phyloP scores from a whole-genome alignment of 352 stramenopile genomes.

The Phytophthora cryptogea region DNA sequence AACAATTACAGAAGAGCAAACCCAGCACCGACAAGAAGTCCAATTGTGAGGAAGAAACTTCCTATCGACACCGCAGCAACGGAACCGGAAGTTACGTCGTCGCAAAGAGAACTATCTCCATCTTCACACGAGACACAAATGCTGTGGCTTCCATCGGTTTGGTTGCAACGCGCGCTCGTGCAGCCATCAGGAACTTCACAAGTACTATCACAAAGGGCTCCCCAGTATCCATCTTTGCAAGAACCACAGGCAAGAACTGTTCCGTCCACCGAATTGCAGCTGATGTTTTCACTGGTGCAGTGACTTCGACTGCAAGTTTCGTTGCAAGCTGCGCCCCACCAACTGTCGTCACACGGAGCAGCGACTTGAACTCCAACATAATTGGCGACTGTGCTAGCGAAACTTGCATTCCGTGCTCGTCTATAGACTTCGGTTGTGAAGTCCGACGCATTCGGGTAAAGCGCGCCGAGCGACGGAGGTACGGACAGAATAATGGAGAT shows the following conservation, averaged over 20 bases:
- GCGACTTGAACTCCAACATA: slow-evolving; percentile 19
- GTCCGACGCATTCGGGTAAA: slow-evolving; percentile 26
- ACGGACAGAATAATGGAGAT: slow-evolving; percentile 26
- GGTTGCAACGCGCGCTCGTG: slow-evolving; percentile 20
- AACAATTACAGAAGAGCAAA: background rate
- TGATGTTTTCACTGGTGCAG: slow-evolving; percentile 14
- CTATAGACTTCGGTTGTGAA: slow-evolving; percentile 25
- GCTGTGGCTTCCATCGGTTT: slow-evolving; percentile 7
- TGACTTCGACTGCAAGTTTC: slow-evolving; percentile 13
- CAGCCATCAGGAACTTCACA: slow-evolving; percentile 24
- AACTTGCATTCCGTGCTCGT: slow-evolving; percentile 25
- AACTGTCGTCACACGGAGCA: slow-evolving; percentile 10
- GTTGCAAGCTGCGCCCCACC: slow-evolving; percentile 24
- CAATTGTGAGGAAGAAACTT: background rate
- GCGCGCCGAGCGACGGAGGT: slow-evolving; percentile 23
- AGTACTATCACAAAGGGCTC: slow-evolving; percentile 7
- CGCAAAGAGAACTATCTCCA: slow-evolving; percentile 9
- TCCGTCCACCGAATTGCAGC: slow-evolving; percentile 29
- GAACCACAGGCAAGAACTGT: slow-evolving; percentile 15
- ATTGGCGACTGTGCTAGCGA: slow-evolving; percentile 12
- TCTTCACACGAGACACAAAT: slow-evolving; percentile 21
- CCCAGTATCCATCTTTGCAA: slow-evolving; percentile 27
- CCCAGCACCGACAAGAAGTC: background rate
- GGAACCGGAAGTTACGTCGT: slow-evolving; percentile 1
- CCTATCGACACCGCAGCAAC: background rate